Percentiles rank a stretch among this genome's conserved stretches.
These are phyloP conservation scores for Hypoxylon sp. DNA, from an alignment of 2,329 filamentous ascomycete genomes.

Conservation along the genomic window DNA sequence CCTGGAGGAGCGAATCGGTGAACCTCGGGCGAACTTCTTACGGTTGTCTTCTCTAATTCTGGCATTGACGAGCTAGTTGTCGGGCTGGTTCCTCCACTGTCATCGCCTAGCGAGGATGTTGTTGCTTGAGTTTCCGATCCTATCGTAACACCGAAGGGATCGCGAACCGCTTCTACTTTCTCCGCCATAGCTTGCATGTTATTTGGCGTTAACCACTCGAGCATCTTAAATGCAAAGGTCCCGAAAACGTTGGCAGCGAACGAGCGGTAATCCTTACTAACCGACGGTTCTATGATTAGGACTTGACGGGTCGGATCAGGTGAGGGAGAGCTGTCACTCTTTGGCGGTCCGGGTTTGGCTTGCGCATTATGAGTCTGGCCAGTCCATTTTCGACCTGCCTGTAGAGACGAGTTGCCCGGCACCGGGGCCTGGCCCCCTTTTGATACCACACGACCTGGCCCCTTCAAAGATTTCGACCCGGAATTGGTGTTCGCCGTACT, in stretches of 20 bases:
- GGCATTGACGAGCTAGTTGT: constrained; percentile 29
- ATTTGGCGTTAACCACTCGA: constrained; percentile 75
- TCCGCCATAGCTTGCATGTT: constrained; percentile 63
- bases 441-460: constrained; percentile 5
- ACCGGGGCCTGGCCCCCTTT: constrained; percentile 16
- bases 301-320: constrained; percentile 47
- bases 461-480: constrained; percentile 15
- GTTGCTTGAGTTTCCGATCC: constrained; percentile 47
- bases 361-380: constrained; percentile 11
- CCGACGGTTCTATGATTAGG: constrained; percentile 59
- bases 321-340: constrained; percentile 13
- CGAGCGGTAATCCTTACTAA: constrained; percentile 68
- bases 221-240: constrained; percentile 75
- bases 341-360: constrained; percentile 13
- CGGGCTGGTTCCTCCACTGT: constrained; percentile 25
- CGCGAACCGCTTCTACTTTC: constrained; percentile 49
- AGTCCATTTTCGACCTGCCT: constrained; percentile 7
- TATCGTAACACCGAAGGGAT: constrained; percentile 19
- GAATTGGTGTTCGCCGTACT: constrained; percentile 19
- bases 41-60: constrained; percentile 16
- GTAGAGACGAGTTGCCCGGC: constrained; percentile 4
- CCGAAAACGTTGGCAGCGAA: constrained; percentile 73
- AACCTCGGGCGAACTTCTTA: constrained; percentile 19
- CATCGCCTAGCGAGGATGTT: constrained; percentile 35
- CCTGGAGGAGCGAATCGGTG: constrained; percentile 24